Evolutionary conservation across 169 alveolate genomes (phyloP).

Genomic region (Cryptosporidium parvum): DNA sequence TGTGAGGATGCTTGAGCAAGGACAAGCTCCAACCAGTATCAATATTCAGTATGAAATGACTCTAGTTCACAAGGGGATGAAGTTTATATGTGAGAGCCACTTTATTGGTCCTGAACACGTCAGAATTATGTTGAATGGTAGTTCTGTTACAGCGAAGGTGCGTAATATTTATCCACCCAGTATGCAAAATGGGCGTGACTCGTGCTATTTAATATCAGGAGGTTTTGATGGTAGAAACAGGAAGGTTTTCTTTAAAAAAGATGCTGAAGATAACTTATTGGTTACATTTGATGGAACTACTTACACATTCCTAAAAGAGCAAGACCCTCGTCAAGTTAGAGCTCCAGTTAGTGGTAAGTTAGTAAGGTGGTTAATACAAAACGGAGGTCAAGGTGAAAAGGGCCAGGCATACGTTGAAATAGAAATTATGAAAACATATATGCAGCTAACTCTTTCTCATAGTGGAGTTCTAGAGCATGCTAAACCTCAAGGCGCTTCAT

Average conservation of each 20-base stretch:
- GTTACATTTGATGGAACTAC: slow-evolving; percentile 80
- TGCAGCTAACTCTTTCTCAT: slow-evolving; percentile 83
- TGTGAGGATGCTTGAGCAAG: slow-evolving; percentile 77
- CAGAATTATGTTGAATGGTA: slow-evolving; percentile 73
- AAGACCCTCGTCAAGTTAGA: slow-evolving; percentile 79
- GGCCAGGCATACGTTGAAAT: slow-evolving; percentile 85
- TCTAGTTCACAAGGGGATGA: slow-evolving; percentile 73
- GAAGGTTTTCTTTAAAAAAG: slow-evolving; percentile 76
- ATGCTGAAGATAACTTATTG: slow-evolving; percentile 76
- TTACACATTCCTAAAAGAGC: slow-evolving; percentile 77
- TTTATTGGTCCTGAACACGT: slow-evolving; percentile 76
- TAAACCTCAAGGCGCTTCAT: slow-evolving; percentile 83
- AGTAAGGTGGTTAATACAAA: slow-evolving; percentile 80
- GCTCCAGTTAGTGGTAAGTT: slow-evolving; percentile 79
- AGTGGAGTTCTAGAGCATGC: slow-evolving; percentile 83
- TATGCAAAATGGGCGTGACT: slow-evolving; percentile 67
- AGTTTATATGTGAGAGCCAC: slow-evolving; percentile 75
- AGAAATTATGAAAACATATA: slow-evolving; percentile 87
- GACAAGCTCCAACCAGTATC: slow-evolving; percentile 78
- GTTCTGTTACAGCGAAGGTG: slow-evolving; percentile 73
- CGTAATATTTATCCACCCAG: slow-evolving; percentile 71
- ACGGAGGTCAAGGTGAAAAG: slow-evolving; percentile 80
- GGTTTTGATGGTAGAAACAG: slow-evolving; percentile 80
- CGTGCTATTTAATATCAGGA: slow-evolving; percentile 77
- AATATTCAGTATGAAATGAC: slow-evolving; percentile 66